phyloP scores from a whole-genome alignment of 371 early-diverging fungal species.

The Cokeromyces recurvatus region DNA sequence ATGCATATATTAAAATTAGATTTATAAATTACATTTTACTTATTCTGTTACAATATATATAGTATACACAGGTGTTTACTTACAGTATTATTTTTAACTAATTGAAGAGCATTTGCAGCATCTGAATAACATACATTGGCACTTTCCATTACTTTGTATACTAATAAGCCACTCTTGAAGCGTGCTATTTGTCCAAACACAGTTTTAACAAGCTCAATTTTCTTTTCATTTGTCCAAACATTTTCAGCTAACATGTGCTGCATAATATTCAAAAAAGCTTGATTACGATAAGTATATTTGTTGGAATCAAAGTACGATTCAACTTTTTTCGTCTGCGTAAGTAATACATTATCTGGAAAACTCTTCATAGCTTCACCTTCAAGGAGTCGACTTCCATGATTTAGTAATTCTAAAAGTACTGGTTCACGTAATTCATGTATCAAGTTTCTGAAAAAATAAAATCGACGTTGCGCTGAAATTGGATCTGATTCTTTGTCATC shows the following conservation, averaged over 20 bases:
- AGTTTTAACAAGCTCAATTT: conserved; percentile 48
- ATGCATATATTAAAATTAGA: too few relatives aligned
- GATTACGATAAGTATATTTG: conserved; percentile 37
- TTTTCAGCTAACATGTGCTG: conserved; percentile 51
- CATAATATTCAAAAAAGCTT: conserved; percentile 51
- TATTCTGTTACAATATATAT: too few relatives aligned
- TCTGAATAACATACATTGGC: conserved; percentile 45
- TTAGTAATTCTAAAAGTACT: conserved; percentile 29
- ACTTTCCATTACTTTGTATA: conserved; percentile 51
- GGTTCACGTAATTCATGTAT: conserved; percentile 41
- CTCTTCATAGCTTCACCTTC: conserved; percentile 21
- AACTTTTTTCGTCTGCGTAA: conserved; percentile 20
- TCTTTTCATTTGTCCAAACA: conserved; percentile 38
- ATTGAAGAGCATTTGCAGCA: conserved; percentile 36
- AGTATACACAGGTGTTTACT: too few relatives aligned
- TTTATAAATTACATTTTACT: too few relatives aligned
- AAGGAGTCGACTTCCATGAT: conserved; percentile 32
- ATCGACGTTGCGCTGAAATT: conserved; percentile 30
- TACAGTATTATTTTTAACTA: conserved; percentile 35
- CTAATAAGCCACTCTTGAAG: conserved; percentile 33
- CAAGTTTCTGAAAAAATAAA: conserved; percentile 35
- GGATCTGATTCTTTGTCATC: conserved; percentile 31
- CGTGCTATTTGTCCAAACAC: conserved; percentile 45
- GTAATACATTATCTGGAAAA: conserved; percentile 46
- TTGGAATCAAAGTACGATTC: conserved; percentile 12